phyloP scores from a whole-genome alignment of 2,329 filamentous ascomycete genomes.

The Ilyonectria mors-panacis region DNA sequence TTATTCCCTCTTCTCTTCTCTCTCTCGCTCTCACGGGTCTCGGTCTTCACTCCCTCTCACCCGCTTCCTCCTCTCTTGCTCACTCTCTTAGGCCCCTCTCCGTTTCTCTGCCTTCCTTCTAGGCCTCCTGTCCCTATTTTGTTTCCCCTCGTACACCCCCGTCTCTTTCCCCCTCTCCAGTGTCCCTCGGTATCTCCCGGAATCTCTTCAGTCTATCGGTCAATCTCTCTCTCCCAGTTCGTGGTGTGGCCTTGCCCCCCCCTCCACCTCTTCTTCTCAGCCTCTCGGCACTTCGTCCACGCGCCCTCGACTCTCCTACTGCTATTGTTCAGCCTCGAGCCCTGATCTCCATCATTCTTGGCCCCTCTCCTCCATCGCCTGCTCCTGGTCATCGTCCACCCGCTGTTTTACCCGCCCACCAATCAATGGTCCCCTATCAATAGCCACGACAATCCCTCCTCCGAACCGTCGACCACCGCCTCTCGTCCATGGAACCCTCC shows the following conservation, averaged over 20 bases:
- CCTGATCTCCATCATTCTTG: background rate
- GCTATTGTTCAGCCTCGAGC: slow-evolving; percentile 1
- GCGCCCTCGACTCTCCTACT: slow-evolving; percentile 7
- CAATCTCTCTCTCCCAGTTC: slow-evolving; percentile 25
- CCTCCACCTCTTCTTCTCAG: slow-evolving; percentile 13
- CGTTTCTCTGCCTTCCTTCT: slow-evolving; percentile 14
- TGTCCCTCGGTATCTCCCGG: slow-evolving; percentile 27
- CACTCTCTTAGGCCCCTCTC: background rate
- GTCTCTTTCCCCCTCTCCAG: slow-evolving; percentile 22
- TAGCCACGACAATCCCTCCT: slow-evolving; percentile 39
- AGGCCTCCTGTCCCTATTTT: background rate
- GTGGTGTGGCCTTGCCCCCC: slow-evolving; percentile 22
- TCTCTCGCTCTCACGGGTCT: slow-evolving; percentile 22
- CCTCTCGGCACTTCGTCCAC: slow-evolving; percentile 5
- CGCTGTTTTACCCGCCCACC: slow-evolving; percentile 21
- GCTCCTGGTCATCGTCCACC: slow-evolving; percentile 9
- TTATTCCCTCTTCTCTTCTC: slow-evolving; percentile 46
- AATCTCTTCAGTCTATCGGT: slow-evolving; percentile 30
- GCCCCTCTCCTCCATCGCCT: slow-evolving; percentile 8
- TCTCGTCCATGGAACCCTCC: slow-evolving; percentile 58
- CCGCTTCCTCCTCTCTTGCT: slow-evolving; percentile 30
- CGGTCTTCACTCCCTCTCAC: slow-evolving; percentile 19
- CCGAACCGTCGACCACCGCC: slow-evolving; percentile 32
- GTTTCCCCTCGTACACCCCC: slow-evolving; percentile 18
- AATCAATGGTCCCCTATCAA: slow-evolving; percentile 44